phyloP scores from a whole-genome alignment of 208 protist genomes.

The Leishmania arabica region DNA sequence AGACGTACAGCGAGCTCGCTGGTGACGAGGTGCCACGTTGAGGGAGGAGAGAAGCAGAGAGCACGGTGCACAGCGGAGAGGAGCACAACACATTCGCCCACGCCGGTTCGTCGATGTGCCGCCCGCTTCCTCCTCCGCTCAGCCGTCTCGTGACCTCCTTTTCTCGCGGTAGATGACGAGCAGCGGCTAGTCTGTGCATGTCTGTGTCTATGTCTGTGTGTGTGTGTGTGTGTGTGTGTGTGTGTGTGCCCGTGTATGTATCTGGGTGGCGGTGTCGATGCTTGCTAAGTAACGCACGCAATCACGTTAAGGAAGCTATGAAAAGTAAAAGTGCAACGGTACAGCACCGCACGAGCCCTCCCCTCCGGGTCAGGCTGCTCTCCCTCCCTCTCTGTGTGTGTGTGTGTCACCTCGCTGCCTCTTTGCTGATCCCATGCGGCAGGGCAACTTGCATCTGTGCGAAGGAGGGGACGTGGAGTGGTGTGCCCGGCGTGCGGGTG shows the following conservation, averaged over 20 bases:
- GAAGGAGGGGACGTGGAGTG: not conserved
- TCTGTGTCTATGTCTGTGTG: not conserved
- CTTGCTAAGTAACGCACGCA: not conserved
- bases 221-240: too few species aligned
- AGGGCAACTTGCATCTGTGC: not conserved
- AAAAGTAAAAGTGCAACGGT: not conserved
- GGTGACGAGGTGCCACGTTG: constrained; percentile 74
- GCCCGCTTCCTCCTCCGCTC: not conserved
- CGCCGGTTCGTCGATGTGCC: not conserved
- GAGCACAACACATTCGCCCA: not conserved
- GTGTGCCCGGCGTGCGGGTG: not conserved
- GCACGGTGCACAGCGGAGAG: too few species aligned
- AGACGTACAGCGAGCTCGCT: constrained; percentile 79
- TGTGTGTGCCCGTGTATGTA: not conserved
- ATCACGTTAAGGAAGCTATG: not conserved
- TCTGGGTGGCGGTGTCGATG: too few species aligned
- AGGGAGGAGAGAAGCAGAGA: not conserved
- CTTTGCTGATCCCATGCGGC: not conserved
- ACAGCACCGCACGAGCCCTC: not conserved
- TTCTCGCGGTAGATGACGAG: not conserved
- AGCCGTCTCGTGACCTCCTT: not conserved
- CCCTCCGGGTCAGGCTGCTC: not conserved
- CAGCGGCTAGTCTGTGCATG: not conserved
- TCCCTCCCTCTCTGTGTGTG: not conserved
- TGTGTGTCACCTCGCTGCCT: not conserved